Conservation (phyloP, 805 yeast species). For the Candida ponderosae region DNA sequence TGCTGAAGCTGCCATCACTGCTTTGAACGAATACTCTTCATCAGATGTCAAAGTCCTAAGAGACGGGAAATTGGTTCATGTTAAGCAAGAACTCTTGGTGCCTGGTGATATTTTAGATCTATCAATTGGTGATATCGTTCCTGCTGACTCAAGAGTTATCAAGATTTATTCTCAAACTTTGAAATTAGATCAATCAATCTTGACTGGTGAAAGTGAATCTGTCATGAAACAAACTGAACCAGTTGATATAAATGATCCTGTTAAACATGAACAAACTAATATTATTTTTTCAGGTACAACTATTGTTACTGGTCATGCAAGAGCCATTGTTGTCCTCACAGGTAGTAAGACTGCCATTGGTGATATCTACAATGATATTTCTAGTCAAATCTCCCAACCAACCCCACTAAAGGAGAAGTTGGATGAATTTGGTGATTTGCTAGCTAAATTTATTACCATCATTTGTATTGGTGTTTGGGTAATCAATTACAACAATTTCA, state of each 20-base stretch:
- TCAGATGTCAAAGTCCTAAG: slow-evolving; percentile 39
- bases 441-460: slow-evolving; percentile 35
- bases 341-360: slow-evolving; percentile 44
- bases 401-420: slow-evolving; percentile 30
- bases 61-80: slow-evolving; percentile 30
- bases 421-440: slow-evolving; percentile 29
- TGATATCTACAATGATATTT: slow-evolving; percentile 34
- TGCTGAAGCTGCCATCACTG: slow-evolving; percentile 45
- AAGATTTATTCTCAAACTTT: slow-evolving; percentile 31
- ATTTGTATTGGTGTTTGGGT: slow-evolving; percentile 41
- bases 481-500: slow-evolving; percentile 31
- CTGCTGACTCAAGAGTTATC: slow-evolving; percentile 40
- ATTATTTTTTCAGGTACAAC: slow-evolving; percentile 42
- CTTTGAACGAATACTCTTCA: slow-evolving; percentile 36
- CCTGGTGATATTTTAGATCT: slow-evolving; percentile 39
- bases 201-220: slow-evolving; percentile 40
- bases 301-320: slow-evolving; percentile 34
- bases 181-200: slow-evolving; percentile 36
- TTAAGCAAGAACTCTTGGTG: slow-evolving; percentile 34
- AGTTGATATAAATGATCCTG: slow-evolving; percentile 24
- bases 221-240: slow-evolving; percentile 26
- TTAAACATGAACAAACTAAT: slow-evolving; percentile 29
- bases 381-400: slow-evolving; percentile 29
- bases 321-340: slow-evolving; percentile 37
- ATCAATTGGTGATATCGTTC: slow-evolving; percentile 33